Percentiles rank a stretch among this genome's conserved stretches.
Conservation (phyloP, 164 flowering plant genomes). For the Magnolia kwangsiensis region DNA sequence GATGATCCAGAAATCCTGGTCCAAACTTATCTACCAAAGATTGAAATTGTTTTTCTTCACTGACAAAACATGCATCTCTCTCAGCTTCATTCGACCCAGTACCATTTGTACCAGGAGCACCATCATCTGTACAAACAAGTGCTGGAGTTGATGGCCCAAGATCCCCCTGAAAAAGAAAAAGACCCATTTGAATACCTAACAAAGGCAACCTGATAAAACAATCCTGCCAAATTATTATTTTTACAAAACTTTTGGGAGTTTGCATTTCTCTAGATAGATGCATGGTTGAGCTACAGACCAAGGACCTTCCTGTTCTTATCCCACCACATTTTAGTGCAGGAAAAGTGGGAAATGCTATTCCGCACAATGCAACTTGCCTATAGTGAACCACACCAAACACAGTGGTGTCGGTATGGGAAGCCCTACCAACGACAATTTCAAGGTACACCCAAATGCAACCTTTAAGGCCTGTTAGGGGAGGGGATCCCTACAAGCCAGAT, state of each 20-base stretch:
- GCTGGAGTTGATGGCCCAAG: conserved; percentile 25
- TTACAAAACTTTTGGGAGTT: too few relatives aligned
- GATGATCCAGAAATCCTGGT: conserved; percentile 16
- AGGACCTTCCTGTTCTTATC: too few relatives aligned
- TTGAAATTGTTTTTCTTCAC: conserved; percentile 23
- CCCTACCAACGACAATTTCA: too few relatives aligned
- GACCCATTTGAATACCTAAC: neutral
- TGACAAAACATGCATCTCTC: conserved; percentile 18
- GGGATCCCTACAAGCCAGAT: too few relatives aligned
- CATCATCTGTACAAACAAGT: conserved; percentile 23
- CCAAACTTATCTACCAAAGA: conserved; percentile 26
- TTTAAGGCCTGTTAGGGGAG: too few relatives aligned
- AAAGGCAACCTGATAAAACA: neutral
- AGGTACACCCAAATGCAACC: too few relatives aligned
- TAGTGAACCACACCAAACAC: too few relatives aligned
- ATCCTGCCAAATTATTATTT: too few relatives aligned
- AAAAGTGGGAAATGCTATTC: neutral
- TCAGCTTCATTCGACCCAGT: conserved; percentile 29
- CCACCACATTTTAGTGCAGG: neutral
- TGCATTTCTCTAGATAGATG: too few relatives aligned
- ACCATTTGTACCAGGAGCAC: conserved; percentile 29
- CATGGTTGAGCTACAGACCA: too few relatives aligned
- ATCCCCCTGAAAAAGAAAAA: conserved; percentile 32
- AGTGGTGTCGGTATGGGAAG: too few relatives aligned
- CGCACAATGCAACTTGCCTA: too few relatives aligned